A percentile compares a stretch with the other conserved stretches of the same genome.
phyloP scores from a whole-genome alignment of 257 asterid genomes.

The Mitragyna speciosa region DNA sequence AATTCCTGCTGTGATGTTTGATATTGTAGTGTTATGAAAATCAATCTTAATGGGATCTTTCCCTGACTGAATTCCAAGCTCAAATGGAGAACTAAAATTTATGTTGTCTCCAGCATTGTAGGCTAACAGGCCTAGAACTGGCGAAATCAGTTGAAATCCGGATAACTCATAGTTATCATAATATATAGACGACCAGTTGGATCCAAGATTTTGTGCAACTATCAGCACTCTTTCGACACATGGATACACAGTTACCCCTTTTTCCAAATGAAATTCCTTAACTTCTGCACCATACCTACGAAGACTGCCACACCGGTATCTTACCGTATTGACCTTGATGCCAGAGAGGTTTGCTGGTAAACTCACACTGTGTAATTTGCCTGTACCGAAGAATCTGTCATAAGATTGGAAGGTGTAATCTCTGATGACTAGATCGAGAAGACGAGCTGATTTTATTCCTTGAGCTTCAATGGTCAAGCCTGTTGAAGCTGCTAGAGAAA shows the following conservation, averaged over 20 bases:
- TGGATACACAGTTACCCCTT: slow-evolving; percentile 47
- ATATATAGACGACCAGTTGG: slow-evolving; percentile 70
- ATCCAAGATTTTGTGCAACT: slow-evolving; percentile 56
- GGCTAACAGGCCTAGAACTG: slow-evolving; percentile 62
- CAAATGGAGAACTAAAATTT: slow-evolving; percentile 40
- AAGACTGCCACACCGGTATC: slow-evolving; percentile 81
- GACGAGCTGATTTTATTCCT: slow-evolving; percentile 63
- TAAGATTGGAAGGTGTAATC: slow-evolving; percentile 64
- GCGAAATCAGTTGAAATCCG: slow-evolving; percentile 69
- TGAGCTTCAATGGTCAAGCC: slow-evolving; percentile 29
- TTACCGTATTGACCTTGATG: slow-evolving; percentile 46
- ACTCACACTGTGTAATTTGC: slow-evolving; percentile 41
- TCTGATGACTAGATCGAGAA: slow-evolving; percentile 62
- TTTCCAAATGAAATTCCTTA: slow-evolving; percentile 46
- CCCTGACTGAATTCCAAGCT: slow-evolving; percentile 39
- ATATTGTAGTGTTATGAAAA: slow-evolving; percentile 34
- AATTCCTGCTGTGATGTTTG: slow-evolving; percentile 32
- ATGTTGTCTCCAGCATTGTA: slow-evolving; percentile 42
- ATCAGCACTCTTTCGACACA: slow-evolving; percentile 59
- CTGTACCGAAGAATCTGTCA: slow-evolving; percentile 52
- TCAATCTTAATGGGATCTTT: slow-evolving; percentile 57
- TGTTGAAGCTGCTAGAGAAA: slow-evolving; percentile 31
- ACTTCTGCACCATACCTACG: slow-evolving; percentile 66
- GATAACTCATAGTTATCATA: slow-evolving; percentile 55
- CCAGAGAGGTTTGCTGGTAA: slow-evolving; percentile 74